Base-by-base conservation (phyloP, 2,329 filamentous ascomycete species). In the Fusarium xylarioides region DNA sequence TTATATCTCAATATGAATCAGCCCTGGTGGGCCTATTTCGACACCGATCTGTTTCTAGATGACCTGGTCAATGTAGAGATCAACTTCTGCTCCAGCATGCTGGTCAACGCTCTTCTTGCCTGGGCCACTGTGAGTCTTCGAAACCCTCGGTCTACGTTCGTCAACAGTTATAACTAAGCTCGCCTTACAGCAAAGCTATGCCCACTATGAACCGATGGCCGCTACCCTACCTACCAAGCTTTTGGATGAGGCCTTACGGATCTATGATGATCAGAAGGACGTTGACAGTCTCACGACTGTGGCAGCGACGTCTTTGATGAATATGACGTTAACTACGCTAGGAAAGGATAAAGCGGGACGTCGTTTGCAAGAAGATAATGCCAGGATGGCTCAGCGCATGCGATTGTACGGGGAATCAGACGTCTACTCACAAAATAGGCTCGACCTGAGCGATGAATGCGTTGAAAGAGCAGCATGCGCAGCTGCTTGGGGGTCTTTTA, bases 361-460 rank as follows among this genome's bases (percentile, higher is more conserved):
- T 23, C 42, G 16, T 0, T 26, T 26, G 16, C 42, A 44, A 18
- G 42, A 44, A 0, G 15, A 43, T 12, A 44, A 4, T 19, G 23
- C 23, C 2, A 44, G 2, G 1, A 44, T 26, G 43, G 23, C 43
- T 1, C 23, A 44, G 23, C 43, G 23, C 0, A 19, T 26, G 43
- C 3, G 23, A 1, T 4, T 44, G 43, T 44, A 26, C 10, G 16
- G 23, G 0, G 11, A 44, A 4, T 6, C 23, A 19, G 42, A 19
- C 1, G 16, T 0, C 11, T 19, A 1, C 1, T 19, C 42, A 0
- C 3, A 0, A 0, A 9, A 12, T 3, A 0, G 0, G 16, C 16
- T 44, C 0, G 16, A 44, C 0, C 23, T 46, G 2, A 28, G 23
- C 0, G 26, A 15, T 7, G 43, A 21, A 8, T 0, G 26, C 0